Evolutionary conservation across 2,329 filamentous ascomycete species (phyloP).

Genomic region (Chaetothyriales sp.): DNA sequence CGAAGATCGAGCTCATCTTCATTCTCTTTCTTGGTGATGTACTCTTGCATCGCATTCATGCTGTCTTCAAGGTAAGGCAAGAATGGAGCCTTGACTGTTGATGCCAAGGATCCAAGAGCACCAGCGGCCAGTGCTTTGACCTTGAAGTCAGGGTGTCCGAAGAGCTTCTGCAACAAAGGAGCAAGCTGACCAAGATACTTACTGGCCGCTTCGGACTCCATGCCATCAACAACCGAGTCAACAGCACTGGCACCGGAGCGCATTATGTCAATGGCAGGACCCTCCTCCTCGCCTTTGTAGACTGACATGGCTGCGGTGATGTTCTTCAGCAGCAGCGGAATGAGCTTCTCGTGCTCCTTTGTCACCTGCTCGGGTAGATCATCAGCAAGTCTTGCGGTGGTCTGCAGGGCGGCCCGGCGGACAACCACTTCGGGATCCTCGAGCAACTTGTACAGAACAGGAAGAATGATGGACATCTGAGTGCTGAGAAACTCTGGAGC

Average conservation of each 20-base stretch:
- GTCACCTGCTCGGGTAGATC: slow-evolving; percentile 83
- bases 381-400: slow-evolving; percentile 78
- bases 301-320: slow-evolving; percentile 63
- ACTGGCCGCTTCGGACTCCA: slow-evolving; percentile 66
- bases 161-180: slow-evolving; percentile 66
- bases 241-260: slow-evolving; percentile 80
- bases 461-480: slow-evolving; percentile 73
- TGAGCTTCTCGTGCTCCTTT: slow-evolving; percentile 68
- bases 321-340: slow-evolving; percentile 75
- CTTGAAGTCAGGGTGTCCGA: slow-evolving; percentile 70
- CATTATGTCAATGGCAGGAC: slow-evolving; percentile 71
- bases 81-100: slow-evolving; percentile 68
- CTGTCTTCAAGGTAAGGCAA: slow-evolving; percentile 80
- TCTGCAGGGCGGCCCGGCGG: slow-evolving; percentile 71
- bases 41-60: slow-evolving; percentile 76
- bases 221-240: slow-evolving; percentile 73
- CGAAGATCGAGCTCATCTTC: slow-evolving; percentile 83
- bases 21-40: slow-evolving; percentile 70
- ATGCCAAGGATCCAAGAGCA: slow-evolving; percentile 79
- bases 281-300: slow-evolving; percentile 47
- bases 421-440: slow-evolving; percentile 72
- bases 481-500: slow-evolving; percentile 95
- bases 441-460: slow-evolving; percentile 66
- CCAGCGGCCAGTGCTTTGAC: slow-evolving; percentile 81
- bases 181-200: slow-evolving; percentile 72